phyloP scores from a whole-genome alignment of 225 moss, liverwort and hornwort genomes.

The Climacium dendroides region DNA sequence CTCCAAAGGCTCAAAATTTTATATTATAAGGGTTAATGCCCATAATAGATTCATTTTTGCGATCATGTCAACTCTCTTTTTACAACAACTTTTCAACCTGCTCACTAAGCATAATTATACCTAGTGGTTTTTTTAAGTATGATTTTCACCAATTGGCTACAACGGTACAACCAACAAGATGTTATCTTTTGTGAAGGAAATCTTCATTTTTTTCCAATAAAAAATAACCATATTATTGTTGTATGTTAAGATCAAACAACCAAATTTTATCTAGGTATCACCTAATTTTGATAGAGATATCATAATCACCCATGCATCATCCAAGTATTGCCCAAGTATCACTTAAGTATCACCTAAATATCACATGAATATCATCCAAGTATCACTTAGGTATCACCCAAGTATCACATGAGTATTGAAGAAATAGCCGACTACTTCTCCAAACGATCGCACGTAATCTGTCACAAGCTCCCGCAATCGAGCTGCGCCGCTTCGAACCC shows the following conservation, averaged over 20 bases:
- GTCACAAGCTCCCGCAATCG: background rate
- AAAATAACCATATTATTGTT: background rate
- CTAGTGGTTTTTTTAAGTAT: background rate
- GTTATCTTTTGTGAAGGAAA: background rate
- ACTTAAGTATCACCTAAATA: no score
- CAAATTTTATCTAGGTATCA: background rate
- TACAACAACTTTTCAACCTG: no score
- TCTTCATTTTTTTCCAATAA: background rate
- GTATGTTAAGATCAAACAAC: no score
- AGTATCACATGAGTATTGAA: background rate
- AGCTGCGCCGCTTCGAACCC: background rate
- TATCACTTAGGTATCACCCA: no score
- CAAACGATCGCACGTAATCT: no score
- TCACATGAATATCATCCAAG: no score
- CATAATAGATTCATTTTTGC: no score
- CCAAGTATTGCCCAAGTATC: no score
- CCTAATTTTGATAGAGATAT: background rate
- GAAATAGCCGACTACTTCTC: background rate
- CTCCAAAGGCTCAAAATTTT: no score
- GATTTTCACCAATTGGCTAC: accelerated
- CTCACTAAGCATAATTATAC: background rate
- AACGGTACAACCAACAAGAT: accelerated
- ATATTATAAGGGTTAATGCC: no score
- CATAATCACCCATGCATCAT: no score
- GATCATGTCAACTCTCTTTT: background rate